A percentile compares a stretch with the other conserved stretches of the same genome.
These are phyloP conservation scores for Brassica balearica DNA, from an alignment of 441 rosid genomes.

Conservation along the genomic window DNA sequence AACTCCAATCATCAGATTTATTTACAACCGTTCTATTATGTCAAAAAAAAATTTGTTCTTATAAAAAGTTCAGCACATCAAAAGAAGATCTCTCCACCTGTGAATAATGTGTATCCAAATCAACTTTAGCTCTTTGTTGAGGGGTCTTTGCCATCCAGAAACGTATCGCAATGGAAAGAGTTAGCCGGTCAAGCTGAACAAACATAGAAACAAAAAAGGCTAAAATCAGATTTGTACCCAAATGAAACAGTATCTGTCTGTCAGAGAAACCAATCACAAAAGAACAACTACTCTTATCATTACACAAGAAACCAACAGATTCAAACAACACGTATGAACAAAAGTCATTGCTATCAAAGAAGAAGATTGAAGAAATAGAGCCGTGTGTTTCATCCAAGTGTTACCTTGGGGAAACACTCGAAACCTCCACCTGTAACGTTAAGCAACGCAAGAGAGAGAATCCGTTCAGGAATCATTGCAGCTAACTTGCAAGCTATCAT, in stretches of 20 bases:
- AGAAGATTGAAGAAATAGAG: conserved; percentile 16
- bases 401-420: conserved; percentile 90
- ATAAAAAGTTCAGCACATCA: neutral
- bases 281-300: too few species aligned
- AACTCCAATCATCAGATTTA: conserved; percentile 1
- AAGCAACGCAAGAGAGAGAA: conserved; percentile 84
- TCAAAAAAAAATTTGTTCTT: neutral
- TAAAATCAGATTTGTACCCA: conserved; percentile 21
- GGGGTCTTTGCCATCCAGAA: conserved; percentile 92
- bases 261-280: neutral
- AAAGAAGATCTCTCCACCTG: conserved; percentile 50
- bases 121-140: conserved; percentile 92
- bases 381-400: conserved; percentile 29
- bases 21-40: neutral
- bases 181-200: conserved; percentile 68
- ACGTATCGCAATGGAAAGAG: conserved; percentile 80
- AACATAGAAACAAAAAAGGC: conserved; percentile 33
- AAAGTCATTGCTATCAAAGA: conserved; percentile 2
- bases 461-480: conserved; percentile 81
- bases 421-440: conserved; percentile 99
- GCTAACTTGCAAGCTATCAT: conserved; percentile 97
- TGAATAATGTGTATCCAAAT: conserved; percentile 94
- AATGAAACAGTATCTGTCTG: conserved; percentile 10
- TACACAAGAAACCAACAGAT: neutral
- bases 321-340: too few species aligned